phyloP scores from a whole-genome alignment of 805 yeast species.

The Naumovozyma castellii region DNA sequence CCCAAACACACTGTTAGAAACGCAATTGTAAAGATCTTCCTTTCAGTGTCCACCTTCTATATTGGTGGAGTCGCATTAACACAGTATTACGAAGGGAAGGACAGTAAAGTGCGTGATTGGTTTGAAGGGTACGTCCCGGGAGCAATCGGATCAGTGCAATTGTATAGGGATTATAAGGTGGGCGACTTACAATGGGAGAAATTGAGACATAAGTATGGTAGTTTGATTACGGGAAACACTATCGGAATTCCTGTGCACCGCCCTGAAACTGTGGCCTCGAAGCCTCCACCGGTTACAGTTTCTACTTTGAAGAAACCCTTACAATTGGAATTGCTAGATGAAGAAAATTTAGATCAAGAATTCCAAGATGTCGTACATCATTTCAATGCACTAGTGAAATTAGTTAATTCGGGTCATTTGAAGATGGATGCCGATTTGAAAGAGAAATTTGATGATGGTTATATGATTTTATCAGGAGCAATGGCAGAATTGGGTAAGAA shows the following conservation, averaged over 20 bases:
- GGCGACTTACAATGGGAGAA: slow-evolving; percentile 11
- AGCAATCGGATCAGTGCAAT: slow-evolving; percentile 47
- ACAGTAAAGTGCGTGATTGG: slow-evolving; percentile 47
- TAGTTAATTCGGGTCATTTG: slow-evolving; percentile 31
- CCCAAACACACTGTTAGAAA: slow-evolving; percentile 25
- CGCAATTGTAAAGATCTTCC: slow-evolving; percentile 23
- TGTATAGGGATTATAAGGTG: slow-evolving; percentile 34
- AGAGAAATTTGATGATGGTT: slow-evolving; percentile 8
- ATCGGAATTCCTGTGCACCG: slow-evolving; percentile 13
- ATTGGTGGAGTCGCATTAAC: slow-evolving; percentile 54
- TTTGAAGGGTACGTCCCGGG: slow-evolving; percentile 58
- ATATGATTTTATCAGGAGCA: slow-evolving; percentile 9
- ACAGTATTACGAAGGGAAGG: slow-evolving; percentile 48
- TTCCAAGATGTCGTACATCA: neutral
- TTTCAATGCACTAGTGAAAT: slow-evolving; percentile 28
- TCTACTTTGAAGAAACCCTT: neutral
- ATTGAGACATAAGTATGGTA: slow-evolving; percentile 18
- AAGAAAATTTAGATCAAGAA: neutral
- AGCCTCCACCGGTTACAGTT: no score
- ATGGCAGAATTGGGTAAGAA: slow-evolving; percentile 11
- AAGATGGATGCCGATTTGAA: slow-evolving; percentile 17
- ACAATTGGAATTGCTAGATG: neutral
- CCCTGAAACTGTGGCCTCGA: neutral
- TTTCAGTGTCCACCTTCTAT: slow-evolving; percentile 35
- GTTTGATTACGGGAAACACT: slow-evolving; percentile 15